A percentile compares a stretch with the other conserved stretches of the same genome.
phyloP scores from a whole-genome alignment of 495 filamentous ascomycete species.

The Daldinia loculata region DNA sequence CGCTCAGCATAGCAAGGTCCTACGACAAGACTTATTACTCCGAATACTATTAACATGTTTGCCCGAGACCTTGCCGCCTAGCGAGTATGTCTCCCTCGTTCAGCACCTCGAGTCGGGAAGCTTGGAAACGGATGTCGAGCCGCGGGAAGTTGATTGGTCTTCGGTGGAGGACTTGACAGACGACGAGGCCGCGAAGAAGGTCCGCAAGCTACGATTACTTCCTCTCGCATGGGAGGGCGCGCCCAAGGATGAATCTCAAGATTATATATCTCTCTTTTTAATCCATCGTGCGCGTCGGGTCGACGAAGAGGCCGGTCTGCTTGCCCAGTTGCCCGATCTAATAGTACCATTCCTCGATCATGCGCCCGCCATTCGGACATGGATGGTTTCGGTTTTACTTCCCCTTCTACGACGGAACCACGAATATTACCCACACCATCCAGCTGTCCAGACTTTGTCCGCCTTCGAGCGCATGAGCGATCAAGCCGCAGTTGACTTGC shows the following conservation, averaged over 20 bases:
- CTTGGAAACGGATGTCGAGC: slow-evolving; percentile 41
- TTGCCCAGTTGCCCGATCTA: slow-evolving; percentile 75
- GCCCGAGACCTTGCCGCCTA: slow-evolving; percentile 76
- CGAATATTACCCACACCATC: slow-evolving; percentile 77
- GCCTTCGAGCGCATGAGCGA: slow-evolving; percentile 70
- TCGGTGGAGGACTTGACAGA: slow-evolving; percentile 69
- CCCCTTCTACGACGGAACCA: slow-evolving; percentile 83
- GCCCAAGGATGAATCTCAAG: slow-evolving; percentile 56
- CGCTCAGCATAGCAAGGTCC: slow-evolving; percentile 61
- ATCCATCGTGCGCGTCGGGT: slow-evolving; percentile 78
- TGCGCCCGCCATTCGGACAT: slow-evolving; percentile 70
- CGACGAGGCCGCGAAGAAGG: slow-evolving; percentile 70
- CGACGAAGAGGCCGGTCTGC: slow-evolving; percentile 79
- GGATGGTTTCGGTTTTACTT: slow-evolving; percentile 80
- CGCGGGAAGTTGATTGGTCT: slow-evolving; percentile 62
- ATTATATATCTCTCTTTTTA: slow-evolving; percentile 74
- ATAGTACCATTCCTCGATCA: slow-evolving; percentile 77
- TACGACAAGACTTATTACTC: slow-evolving; percentile 73
- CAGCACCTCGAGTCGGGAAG: slow-evolving; percentile 61
- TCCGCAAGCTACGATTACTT: slow-evolving; percentile 73
- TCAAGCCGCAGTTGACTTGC: slow-evolving; percentile 67
- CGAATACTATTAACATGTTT: slow-evolving; percentile 86
- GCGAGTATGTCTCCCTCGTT: slow-evolving; percentile 68
- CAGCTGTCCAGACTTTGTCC: slow-evolving; percentile 63
- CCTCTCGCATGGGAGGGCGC: slow-evolving; percentile 63